phyloP scores from a whole-genome alignment of 441 rosid species.

The Croton laevigatus region DNA sequence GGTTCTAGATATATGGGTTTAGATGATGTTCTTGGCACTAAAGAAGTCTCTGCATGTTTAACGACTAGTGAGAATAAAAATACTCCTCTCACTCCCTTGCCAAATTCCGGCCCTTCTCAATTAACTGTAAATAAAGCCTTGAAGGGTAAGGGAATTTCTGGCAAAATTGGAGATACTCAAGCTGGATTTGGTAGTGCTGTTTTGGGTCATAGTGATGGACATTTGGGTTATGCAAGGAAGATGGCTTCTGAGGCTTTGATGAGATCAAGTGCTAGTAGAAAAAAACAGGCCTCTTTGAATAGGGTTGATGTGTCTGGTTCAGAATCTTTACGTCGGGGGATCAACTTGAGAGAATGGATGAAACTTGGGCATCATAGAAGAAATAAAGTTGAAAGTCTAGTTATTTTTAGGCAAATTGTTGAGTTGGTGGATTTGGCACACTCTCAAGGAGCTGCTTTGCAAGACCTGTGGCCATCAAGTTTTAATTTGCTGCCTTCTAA shows the following conservation, averaged over 20 bases:
- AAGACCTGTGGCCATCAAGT: conserved; percentile 56
- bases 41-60: conserved; percentile 1
- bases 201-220: conserved; percentile 29
- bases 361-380: conserved; percentile 38
- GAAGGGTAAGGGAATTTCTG: conserved; percentile 46
- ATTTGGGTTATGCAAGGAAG: conserved; percentile 28
- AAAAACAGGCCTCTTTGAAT: conserved; percentile 23
- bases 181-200: conserved; percentile 24
- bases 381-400: conserved; percentile 43
- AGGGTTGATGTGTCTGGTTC: conserved; percentile 29
- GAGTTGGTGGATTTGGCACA: conserved; percentile 70
- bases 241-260: conserved; percentile 30
- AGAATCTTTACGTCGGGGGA: conserved; percentile 35
- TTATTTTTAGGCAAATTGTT: conserved; percentile 62
- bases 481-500: conserved; percentile 48
- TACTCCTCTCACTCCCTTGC: conserved; percentile 30
- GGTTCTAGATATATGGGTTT: conserved; percentile 1
- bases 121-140: conserved; percentile 34
- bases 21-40: conserved; percentile 5
- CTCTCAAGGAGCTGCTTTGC: conserved; percentile 55
- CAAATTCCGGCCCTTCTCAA: conserved; percentile 41
- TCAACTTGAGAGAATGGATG: conserved; percentile 65
- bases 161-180: conserved; percentile 31
- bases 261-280: conserved; percentile 32
- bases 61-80: conserved; percentile 9